Evolutionary conservation across 768 basidiomycete species (phyloP).

Genomic region (Saitozyma sp.): DNA sequence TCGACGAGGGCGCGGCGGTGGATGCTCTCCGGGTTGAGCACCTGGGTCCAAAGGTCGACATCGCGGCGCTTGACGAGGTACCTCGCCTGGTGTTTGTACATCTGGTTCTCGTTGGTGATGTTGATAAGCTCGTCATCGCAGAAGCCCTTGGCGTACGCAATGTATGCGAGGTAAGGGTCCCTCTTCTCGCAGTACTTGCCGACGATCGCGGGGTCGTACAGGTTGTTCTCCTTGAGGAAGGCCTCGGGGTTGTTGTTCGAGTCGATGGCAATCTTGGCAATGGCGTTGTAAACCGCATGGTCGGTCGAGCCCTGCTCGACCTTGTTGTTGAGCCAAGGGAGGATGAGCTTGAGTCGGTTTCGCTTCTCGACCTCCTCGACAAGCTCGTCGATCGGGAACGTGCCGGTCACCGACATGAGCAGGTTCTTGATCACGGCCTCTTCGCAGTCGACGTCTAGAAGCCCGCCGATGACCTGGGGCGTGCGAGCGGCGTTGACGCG

Average conservation of each 20-base stretch:
- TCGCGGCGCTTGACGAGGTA: slow-evolving; percentile 96
- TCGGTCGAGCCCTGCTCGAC: slow-evolving; percentile 94
- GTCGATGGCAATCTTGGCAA: slow-evolving; percentile 98
- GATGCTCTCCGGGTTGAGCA: slow-evolving; percentile 81
- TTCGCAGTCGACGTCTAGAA: slow-evolving; percentile 97
- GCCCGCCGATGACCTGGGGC: slow-evolving; percentile 92
- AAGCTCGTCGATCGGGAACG: slow-evolving; percentile 96
- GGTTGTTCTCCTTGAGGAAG: slow-evolving; percentile 97
- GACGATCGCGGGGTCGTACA: slow-evolving; percentile 94
- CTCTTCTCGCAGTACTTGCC: slow-evolving; percentile 99
- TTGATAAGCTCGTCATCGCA: slow-evolving; percentile 96
- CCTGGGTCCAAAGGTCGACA: slow-evolving; percentile 94
- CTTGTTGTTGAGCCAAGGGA: slow-evolving; percentile 94
- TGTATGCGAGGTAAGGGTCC: slow-evolving; percentile 97
- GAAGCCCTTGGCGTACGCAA: slow-evolving; percentile 98
- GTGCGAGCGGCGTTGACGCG: slow-evolving; percentile 95
- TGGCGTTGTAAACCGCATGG: slow-evolving; percentile 88
- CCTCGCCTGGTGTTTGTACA: slow-evolving; percentile 99
- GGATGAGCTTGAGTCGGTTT: slow-evolving; percentile 91
- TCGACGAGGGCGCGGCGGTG: slow-evolving; percentile 93
- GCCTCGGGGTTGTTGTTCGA: slow-evolving; percentile 97
- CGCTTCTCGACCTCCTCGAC: slow-evolving; percentile 95
- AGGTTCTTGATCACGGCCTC: slow-evolving; percentile 91
- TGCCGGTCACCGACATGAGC: slow-evolving; percentile 90
- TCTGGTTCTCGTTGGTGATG: slow-evolving; percentile 97